phyloP scores from a whole-genome alignment of 495 filamentous ascomycete species.

The Durotheca rogersii region DNA sequence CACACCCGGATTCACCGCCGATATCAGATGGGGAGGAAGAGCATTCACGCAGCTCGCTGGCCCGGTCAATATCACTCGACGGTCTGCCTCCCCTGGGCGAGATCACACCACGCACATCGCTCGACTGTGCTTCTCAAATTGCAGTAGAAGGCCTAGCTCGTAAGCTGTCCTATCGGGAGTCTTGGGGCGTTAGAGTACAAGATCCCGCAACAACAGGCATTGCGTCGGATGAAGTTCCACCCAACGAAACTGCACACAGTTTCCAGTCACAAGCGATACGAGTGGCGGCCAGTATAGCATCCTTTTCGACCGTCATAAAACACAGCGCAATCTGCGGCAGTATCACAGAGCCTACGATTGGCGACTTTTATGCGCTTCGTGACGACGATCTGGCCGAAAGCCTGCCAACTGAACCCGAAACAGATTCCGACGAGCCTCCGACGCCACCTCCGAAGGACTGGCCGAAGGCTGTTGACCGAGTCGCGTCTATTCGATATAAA shows the following conservation, averaged over 20 bases:
- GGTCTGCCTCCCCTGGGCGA: conserved; percentile 14
- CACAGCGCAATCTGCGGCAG: conserved; percentile 7
- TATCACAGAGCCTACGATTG: conserved; percentile 45
- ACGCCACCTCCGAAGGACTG: conserved; percentile 22
- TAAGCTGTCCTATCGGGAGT: conserved; percentile 11
- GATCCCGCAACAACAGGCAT: conserved; percentile 15
- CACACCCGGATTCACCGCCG: conserved; percentile 20
- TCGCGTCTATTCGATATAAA: conserved; percentile 28
- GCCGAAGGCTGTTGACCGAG: conserved; percentile 28
- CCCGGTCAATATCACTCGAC: neutral
- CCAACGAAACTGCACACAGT: neutral
- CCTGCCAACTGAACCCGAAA: conserved; percentile 10
- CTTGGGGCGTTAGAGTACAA: conserved; percentile 23
- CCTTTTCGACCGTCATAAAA: conserved; percentile 11
- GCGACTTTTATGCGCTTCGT: conserved; percentile 46
- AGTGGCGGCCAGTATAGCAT: conserved; percentile 28
- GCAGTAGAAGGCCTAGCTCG: neutral
- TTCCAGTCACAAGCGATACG: conserved; percentile 13
- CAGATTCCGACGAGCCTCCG: conserved; percentile 16
- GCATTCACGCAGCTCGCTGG: neutral
- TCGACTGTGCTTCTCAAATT: conserved; percentile 2
- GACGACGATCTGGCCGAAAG: conserved; percentile 51
- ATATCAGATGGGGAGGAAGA: conserved; percentile 21
- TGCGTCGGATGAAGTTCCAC: neutral
- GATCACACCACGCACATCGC: conserved; percentile 9